Base-by-base conservation (phyloP, 2,329 filamentous ascomycete genomes). In the Colletotrichum echinochloae region DNA sequence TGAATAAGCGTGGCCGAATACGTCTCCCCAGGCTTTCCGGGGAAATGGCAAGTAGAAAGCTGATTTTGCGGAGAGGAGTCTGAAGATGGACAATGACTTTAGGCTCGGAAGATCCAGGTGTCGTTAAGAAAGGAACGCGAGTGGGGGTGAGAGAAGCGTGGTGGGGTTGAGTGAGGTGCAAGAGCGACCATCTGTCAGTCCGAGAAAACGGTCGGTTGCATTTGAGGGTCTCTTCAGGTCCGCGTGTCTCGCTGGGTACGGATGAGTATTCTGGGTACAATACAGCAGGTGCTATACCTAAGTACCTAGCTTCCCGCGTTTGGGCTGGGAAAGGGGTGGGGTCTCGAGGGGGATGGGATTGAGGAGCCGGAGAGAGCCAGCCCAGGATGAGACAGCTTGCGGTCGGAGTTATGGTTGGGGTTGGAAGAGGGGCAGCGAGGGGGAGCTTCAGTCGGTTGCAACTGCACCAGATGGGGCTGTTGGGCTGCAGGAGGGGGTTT, bases 321-420 rank as follows among this genome's bases (percentile, higher is more conserved):
- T 30, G 37, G 30, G 65, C 18, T 55, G 60, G 39, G 55, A 55
- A 55, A 37, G 55, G 48, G 64, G 8, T 16, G 16, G 44, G 44
- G 33, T 14, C 30, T 35, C 23, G n/a, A 18, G 46, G 18, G 35
- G 46, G 35, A n/a, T 56, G 63, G 55, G 23, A 39, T 35, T 52
- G 57, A 67, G 68, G 57, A 26, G 37, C 51, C n/a, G n/a, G 37
- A 28, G 30, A 56, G 63, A 71, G 64, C 64, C 64, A 71, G 57
- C 57, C 68, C 51, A 63, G 64, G 68, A 71, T 71, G 64, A 63
- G 68, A 71, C 68, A 59, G 33, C 44, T 70, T 52, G 37, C 54
- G 44, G 64, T 59, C 48, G 51, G 57, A 57, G 64, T 48, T 46
- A 64, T 71, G n/a, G n/a, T n/a, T n/a, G 68, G 68, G 64, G 56